Base-by-base conservation (phyloP, 768 basidiomycete genomes). In the Podaxis carcinomalis region DNA sequence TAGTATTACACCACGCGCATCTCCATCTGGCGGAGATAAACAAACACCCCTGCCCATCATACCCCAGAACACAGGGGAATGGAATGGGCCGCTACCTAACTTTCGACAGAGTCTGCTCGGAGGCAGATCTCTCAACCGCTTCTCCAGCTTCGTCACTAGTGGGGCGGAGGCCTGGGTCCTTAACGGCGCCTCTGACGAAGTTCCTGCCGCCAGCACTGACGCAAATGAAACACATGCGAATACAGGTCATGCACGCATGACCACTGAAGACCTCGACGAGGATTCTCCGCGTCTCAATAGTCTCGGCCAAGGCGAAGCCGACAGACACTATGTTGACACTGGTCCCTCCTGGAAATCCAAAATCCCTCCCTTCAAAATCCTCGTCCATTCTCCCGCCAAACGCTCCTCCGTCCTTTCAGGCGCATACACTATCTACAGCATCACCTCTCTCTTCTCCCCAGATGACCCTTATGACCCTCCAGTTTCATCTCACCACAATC, bases 161-260 rank as follows among this genome's bases (percentile, higher is more conserved):
- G 92, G 92, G 37, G 92, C 92, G 9, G 92, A 93, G 70, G 87
- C 87, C 55, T 93, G 86, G 75, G 81, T 93, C 6, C 80, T 93
- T n/a, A 83, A 87, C 53, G 92, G 92, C 1, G 70, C 74, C 11
- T 39, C 63, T 19, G 54, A 44, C 14, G 47, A 46, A 10, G 49
- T 51, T 16, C 27, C 52, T 32, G 9, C 53, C 27, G 23, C 62
- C 0, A 58, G 55, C 11, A 10, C 50, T 19, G 32, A 61, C 10
- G 37, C 37, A 13, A 37, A 42, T 25, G 36, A 37, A 27, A 32
- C 32, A 32, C 78, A 78, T 58, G 54, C 50, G 21, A 32, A 32
- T 9, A 9, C 42, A 44, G 19, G n/a, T 44, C 73, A 67, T 49
- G 73, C 77, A 46, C 68, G 67, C 7, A 75, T 70, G 51, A 66